Evolutionary conservation across 352 stramenopile genomes (phyloP).

Genomic region (Phytophthora tubulina): DNA sequence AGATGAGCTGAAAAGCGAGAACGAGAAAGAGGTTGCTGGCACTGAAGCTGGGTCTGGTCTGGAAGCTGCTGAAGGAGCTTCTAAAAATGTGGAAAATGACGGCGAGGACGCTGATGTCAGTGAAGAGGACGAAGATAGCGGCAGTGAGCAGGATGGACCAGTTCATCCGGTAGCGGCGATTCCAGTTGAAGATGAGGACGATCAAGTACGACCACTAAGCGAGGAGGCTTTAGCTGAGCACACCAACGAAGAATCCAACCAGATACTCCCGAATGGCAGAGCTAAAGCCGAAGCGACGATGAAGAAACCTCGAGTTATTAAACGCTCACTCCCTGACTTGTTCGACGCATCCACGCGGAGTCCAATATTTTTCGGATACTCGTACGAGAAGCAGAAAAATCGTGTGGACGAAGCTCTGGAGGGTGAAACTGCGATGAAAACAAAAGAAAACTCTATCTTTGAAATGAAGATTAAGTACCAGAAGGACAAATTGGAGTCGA

Average conservation of each 20-base stretch:
- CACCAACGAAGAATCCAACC: conserved; percentile 21
- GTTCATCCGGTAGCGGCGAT: conserved; percentile 19
- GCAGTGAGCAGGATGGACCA: conserved; percentile 21
- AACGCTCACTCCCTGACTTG: conserved; percentile 46
- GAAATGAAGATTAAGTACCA: conserved; percentile 57
- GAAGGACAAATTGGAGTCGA: conserved; percentile 47
- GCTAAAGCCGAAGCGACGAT: conserved; percentile 44
- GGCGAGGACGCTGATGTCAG: conserved; percentile 30
- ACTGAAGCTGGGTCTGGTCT: not conserved
- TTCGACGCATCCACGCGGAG: conserved; percentile 63
- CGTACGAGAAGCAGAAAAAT: conserved; percentile 50
- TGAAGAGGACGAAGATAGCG: conserved; percentile 40
- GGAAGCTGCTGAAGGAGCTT: conserved; percentile 17
- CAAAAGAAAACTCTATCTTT: conserved; percentile 63
- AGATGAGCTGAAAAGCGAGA: conserved; percentile 9
- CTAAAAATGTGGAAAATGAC: conserved; percentile 25
- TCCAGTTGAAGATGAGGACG: conserved; percentile 5
- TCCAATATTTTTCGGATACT: conserved; percentile 83
- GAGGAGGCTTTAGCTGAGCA: conserved; percentile 45
- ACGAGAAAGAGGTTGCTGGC: not conserved
- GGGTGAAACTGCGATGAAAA: conserved; percentile 37
- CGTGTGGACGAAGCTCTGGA: conserved; percentile 48
- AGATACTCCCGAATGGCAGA: conserved; percentile 20
- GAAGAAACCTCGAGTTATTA: conserved; percentile 62
- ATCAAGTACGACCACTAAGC: conserved; percentile 28